Evolutionary conservation across 2,329 filamentous ascomycete genomes (phyloP), one percentile per base, ranked within the genome.

Genomic region (Myrmaecium sp.): DNA sequence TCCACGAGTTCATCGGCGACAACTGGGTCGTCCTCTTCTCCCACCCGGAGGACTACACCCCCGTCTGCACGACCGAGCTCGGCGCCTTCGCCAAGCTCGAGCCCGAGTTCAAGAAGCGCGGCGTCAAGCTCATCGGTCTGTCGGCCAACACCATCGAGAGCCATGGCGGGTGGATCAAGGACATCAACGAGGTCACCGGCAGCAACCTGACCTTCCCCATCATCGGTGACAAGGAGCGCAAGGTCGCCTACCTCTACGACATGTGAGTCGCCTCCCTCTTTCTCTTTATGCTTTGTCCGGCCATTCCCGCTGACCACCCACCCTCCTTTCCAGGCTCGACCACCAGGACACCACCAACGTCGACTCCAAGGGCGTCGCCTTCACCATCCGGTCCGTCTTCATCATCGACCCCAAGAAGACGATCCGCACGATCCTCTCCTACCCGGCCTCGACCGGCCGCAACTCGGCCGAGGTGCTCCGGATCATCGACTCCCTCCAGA

Each of bases 311-410:
- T 31, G 25, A 28, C 29, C 10, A 4, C 9, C 11, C 18, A 20
- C 7, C 18, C 18, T n/a, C n/a, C 12, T 21, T n/a, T 17, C 10
- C 26, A 31, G 29, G 29, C 47, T 64, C 24, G 60, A 64, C 45
- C 48, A 62, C 47, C 60, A 64, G 39, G 60, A 63, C 36, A 58
- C 64, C 31, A 70, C 68, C 52, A 69, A 69, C 46, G 59, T 72
- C 37, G 62, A 69, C 42, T 43, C 43, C 35, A 64, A 63, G 55
- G 52, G 52, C 41, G 78, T 86, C 42, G 82, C 83, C 30, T 86
- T 92, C 60, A 93, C 84, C 42, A 92, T 94, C 59, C 81, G 84
- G 46, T 82, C 78, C 42, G 84, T 93, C 49, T 93, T 91, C 66
- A 66, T 93, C 59, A 89, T 93, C 54, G 83, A 93, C 62, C 83